Conservation (phyloP, 495 filamentous ascomycete species). For the Trichoderma orchidacearum region DNA sequence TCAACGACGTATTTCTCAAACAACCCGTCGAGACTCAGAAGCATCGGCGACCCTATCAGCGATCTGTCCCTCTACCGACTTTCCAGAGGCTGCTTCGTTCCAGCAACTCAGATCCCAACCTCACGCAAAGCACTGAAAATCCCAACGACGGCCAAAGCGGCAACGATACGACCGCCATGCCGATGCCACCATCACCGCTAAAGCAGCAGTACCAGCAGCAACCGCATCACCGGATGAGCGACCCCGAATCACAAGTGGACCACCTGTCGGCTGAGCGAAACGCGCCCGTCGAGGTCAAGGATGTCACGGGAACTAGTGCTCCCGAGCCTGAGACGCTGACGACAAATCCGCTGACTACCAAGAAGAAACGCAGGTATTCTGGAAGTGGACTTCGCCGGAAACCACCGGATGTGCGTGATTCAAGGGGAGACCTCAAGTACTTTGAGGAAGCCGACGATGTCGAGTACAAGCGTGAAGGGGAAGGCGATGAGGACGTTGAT, state of each 20-base stretch:
- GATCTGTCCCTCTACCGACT: conserved; percentile 33
- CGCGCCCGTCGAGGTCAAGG: conserved; percentile 14
- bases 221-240: too few species aligned
- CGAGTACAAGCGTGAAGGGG: conserved; percentile 66
- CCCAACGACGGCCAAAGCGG: not conserved
- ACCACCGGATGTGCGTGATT: conserved; percentile 47
- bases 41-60: conserved; percentile 49
- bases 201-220: too few species aligned
- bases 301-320: conserved; percentile 40
- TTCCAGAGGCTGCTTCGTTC: conserved; percentile 22
- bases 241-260: conserved; percentile 9
- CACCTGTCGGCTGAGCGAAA: not conserved
- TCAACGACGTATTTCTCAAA: conserved; percentile 85
- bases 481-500: conserved; percentile 13
- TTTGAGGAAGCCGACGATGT: conserved; percentile 66
- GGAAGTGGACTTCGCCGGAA: conserved; percentile 62
- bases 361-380: conserved; percentile 56
- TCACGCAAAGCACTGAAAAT: not conserved
- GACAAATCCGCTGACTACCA: conserved; percentile 17
- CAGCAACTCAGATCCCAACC: conserved; percentile 17
- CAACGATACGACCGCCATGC: too few species aligned
- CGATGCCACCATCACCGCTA: conserved; percentile 3
- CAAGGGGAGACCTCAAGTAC: conserved; percentile 60
- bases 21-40: conserved; percentile 51
- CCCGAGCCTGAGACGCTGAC: conserved; percentile 36